Conservation (phyloP, 192 early-diverging fungal species). For the Chytriomyces confervae region DNA sequence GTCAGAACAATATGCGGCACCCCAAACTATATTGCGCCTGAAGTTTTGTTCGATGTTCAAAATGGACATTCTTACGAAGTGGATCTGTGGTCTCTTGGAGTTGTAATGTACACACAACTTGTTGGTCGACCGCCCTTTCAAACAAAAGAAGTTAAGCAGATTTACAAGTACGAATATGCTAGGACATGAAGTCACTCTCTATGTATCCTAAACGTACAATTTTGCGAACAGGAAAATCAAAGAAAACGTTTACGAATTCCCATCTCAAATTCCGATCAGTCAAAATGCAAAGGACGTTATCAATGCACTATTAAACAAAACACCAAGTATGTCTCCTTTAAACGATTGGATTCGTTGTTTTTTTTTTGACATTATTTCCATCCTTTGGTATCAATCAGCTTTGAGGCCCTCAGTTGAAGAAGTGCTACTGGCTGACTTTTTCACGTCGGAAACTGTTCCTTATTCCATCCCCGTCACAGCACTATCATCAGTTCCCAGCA, state of each 20-base stretch:
- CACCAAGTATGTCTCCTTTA: background rate
- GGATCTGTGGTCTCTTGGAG: constrained; percentile 93
- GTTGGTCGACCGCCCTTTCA: constrained; percentile 92
- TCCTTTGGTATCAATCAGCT: constrained; percentile 41
- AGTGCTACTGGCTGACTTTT: constrained; percentile 57
- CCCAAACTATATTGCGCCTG: constrained; percentile 97
- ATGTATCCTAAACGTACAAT: constrained; percentile 3
- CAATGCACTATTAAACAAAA: constrained; percentile 60
- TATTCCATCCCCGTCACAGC: constrained; percentile 49
- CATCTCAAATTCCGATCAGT: constrained; percentile 64
- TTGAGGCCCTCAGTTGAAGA: constrained; percentile 51
- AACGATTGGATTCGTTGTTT: background rate
- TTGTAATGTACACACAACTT: constrained; percentile 88
- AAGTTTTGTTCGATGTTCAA: constrained; percentile 80
- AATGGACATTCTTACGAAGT: constrained; percentile 88
- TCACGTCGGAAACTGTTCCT: constrained; percentile 39
- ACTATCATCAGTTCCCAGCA: constrained; percentile 34
- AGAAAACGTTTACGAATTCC: constrained; percentile 77
- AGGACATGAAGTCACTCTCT: background rate
- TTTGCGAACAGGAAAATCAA: constrained; percentile 62
- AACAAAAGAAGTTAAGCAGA: constrained; percentile 72
- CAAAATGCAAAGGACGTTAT: constrained; percentile 73
- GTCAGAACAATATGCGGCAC: constrained; percentile 92
- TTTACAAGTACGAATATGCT: constrained; percentile 70
- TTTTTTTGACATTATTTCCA: background rate